Conservation (phyloP, 176 grass and related monocot genomes). For the Aegilops umbellulata region DNA sequence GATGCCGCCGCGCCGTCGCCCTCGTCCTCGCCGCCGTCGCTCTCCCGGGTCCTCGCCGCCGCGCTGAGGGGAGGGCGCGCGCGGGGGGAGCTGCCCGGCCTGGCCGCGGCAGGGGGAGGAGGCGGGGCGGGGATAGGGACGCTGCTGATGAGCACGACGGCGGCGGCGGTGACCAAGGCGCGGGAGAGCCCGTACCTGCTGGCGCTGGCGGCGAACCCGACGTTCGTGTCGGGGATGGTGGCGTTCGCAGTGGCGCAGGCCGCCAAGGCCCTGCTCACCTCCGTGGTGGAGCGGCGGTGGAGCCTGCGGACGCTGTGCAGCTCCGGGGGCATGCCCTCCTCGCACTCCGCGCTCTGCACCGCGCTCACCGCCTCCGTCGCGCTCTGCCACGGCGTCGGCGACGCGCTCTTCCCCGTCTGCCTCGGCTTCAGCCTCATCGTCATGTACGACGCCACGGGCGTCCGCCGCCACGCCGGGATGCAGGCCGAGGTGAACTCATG, state of each 20-base stretch:
- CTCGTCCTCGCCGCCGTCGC: neutral
- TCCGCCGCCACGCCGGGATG: slow-evolving; percentile 95
- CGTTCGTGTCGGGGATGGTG: slow-evolving; percentile 78
- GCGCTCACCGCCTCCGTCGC: slow-evolving; percentile 90
- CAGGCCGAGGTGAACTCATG: slow-evolving; percentile 78
- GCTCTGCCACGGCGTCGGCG: slow-evolving; percentile 82
- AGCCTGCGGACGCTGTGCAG: slow-evolving; percentile 75
- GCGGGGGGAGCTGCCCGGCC: slow-evolving; percentile 49
- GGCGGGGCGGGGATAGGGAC: slow-evolving; percentile 63
- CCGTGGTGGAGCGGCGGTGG: slow-evolving; percentile 88
- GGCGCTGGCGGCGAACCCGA: slow-evolving; percentile 83
- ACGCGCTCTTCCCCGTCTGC: slow-evolving; percentile 90
- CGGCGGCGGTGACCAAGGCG: slow-evolving; percentile 69
- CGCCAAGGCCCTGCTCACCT: slow-evolving; percentile 72
- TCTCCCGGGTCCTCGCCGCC: slow-evolving; percentile 22
- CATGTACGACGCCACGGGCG: slow-evolving; percentile 95
- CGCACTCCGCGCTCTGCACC: slow-evolving; percentile 86
- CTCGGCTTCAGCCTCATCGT: slow-evolving; percentile 88
- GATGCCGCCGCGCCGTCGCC: neutral
- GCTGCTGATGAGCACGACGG: slow-evolving; percentile 95
- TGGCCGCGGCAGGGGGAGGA: slow-evolving; percentile 28
- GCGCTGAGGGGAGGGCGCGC: slow-evolving; percentile 44
- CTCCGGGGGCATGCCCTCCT: slow-evolving; percentile 96
- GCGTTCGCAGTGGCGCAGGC: slow-evolving; percentile 83
- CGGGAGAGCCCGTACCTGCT: slow-evolving; percentile 65